A percentile compares a stretch with the other conserved stretches of the same genome.
Conservation (phyloP, 306 rosid species). For the Cucumis sativus region Cucumber_9930_V3 NC_026655.2:8448501-8449000, state of each 20-base stretch:
- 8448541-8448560: background rate
- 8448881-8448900: background rate
- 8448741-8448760: background rate
- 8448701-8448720: background rate
- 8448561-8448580: background rate
- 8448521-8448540: background rate
- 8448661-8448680: background rate
- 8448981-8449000: background rate
- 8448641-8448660: constrained; percentile 4
- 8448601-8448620: constrained; percentile 9
- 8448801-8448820: background rate
- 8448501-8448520: background rate
- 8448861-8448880: background rate
- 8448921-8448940: background rate
- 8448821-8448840: constrained; percentile 7
- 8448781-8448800: background rate
- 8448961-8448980: background rate
- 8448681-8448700: background rate
- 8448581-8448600: background rate
- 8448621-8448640: constrained; percentile 8
- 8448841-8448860: background rate
- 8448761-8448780: constrained; percentile 7
- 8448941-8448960: background rate
- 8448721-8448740: background rate
- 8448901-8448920: background rate